These are phyloP conservation scores for Gastroboletus turbinatus DNA, from an alignment of 1,284 basidiomycete genomes.

Conservation along the genomic window DNA sequence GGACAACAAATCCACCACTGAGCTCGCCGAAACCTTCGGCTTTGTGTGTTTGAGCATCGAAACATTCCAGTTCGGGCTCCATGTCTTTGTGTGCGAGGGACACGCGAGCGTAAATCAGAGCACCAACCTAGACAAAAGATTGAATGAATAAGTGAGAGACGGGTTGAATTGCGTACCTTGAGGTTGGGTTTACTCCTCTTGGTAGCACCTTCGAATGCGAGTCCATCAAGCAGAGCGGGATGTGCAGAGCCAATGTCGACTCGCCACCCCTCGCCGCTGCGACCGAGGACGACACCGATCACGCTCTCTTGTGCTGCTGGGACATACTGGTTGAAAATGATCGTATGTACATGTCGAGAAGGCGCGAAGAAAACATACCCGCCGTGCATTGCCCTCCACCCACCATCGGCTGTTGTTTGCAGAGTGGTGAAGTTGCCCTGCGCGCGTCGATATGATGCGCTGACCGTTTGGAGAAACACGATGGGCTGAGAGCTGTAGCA, in stretches of 20 bases:
- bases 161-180: slow-evolving; percentile 48
- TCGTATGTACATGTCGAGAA: background rate
- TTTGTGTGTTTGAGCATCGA: slow-evolving; percentile 83
- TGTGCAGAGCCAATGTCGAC: slow-evolving; percentile 85
- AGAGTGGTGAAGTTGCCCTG: slow-evolving; percentile 67
- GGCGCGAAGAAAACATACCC: slow-evolving; percentile 45
- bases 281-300: slow-evolving; percentile 68
- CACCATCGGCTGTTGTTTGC: slow-evolving; percentile 74
- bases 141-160: background rate
- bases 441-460: slow-evolving; percentile 62
- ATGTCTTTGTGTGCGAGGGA: slow-evolving; percentile 86
- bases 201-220: slow-evolving; percentile 85
- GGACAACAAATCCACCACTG: slow-evolving; percentile 73
- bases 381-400: slow-evolving; percentile 75
- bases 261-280: slow-evolving; percentile 76
- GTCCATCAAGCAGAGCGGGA: slow-evolving; percentile 69
- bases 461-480: slow-evolving; percentile 17
- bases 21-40: slow-evolving; percentile 83
- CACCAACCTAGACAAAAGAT: slow-evolving; percentile 61
- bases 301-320: slow-evolving; percentile 81
- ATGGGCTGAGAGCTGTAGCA: slow-evolving; percentile 48
- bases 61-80: slow-evolving; percentile 87
- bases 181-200: slow-evolving; percentile 83
- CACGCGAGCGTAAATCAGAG: slow-evolving; percentile 79
- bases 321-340: slow-evolving; percentile 62